A percentile compares a stretch with the other conserved stretches of the same genome.
phyloP scores from a whole-genome alignment of 345 rosid species.

The Eucalyptus victrix region DNA sequence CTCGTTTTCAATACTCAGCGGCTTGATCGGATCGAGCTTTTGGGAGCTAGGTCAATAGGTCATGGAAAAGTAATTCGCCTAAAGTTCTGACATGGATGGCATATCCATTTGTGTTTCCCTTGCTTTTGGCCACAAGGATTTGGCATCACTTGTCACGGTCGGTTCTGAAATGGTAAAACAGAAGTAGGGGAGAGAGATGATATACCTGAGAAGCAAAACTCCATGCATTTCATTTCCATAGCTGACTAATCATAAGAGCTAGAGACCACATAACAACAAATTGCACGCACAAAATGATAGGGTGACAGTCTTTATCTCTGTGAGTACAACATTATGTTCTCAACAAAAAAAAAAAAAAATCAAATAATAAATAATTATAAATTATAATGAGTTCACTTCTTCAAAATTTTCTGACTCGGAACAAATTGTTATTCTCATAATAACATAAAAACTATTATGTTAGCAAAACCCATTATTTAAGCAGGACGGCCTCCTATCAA shows the following conservation, averaged over 20 bases:
- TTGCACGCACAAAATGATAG: not conserved
- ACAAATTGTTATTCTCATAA: fast-evolving
- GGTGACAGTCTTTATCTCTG: fast-evolving
- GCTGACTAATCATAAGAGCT: not conserved
- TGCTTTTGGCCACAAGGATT: not conserved
- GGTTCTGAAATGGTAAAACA: not conserved
- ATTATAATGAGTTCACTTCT: fast-evolving
- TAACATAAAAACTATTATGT: no score
- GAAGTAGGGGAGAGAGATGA: not conserved
- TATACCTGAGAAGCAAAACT: not conserved
- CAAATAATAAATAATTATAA: no score
- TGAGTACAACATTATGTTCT: no score
- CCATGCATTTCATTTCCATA: not conserved
- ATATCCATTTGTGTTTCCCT: not conserved
- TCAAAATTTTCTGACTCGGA: fast-evolving
- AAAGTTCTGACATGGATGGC: not conserved
- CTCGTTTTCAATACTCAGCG: not conserved
- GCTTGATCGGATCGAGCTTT: not conserved
- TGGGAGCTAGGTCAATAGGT: not conserved
- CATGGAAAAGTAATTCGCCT: not conserved
- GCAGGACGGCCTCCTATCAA: not conserved
- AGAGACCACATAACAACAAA: not conserved
- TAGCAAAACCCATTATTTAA: not conserved
- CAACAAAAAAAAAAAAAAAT: no score
- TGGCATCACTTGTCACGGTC: not conserved